Evolutionary conservation across 2,329 filamentous ascomycete genomes (phyloP), one percentile per base, ranked within the genome.

Genomic region (Sporothrix brasiliensis): DNA sequence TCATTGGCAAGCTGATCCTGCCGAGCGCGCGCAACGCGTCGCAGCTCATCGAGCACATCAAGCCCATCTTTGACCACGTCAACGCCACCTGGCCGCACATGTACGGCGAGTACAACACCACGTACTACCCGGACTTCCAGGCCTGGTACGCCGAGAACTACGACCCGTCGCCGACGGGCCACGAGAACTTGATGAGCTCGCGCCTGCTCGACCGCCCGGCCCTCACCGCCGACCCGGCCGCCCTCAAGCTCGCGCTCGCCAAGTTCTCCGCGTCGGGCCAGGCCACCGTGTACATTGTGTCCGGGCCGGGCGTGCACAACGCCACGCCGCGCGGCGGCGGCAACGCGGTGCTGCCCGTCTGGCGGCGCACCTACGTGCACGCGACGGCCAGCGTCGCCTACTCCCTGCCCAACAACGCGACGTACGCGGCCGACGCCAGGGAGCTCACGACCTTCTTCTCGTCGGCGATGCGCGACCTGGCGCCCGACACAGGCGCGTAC

Each of bases 151-250:
- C 70, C 50, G 67, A 74, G 30, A 73, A 76, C 69, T 75, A 73
- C 68, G 74, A 75, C 65, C 70, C 72, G 4, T 72, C 73, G 14
- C 70, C 72, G 2, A 71, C 72, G 11, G 73, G 75, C 19, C 58
- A 72, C 50, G 53, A 65, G 14, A 74, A 70, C 56, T 54, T 73
- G 19, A 72, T 73, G 70, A 72, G 73, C 54, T 69, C 67, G 53
- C 81, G 80, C 78, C 76, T 79, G 70, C 77, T 82, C 67, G 77
- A 75, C 14, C 78, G 79, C 61, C 19, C 67, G 2, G 73, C 74
- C 1, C 52, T 76, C n/a, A 72, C 71, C 1, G 53, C 39, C 11
- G 73, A 75, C 47, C 34, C 60, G 14, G 70, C 70, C 4, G 41
- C 68, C 7, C 71, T 72, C 47, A 72, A 73, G 30, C 16, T 65